phyloP scores from a whole-genome alignment of 257 asterid genomes.

The Fraxinus excelsior region DNA sequence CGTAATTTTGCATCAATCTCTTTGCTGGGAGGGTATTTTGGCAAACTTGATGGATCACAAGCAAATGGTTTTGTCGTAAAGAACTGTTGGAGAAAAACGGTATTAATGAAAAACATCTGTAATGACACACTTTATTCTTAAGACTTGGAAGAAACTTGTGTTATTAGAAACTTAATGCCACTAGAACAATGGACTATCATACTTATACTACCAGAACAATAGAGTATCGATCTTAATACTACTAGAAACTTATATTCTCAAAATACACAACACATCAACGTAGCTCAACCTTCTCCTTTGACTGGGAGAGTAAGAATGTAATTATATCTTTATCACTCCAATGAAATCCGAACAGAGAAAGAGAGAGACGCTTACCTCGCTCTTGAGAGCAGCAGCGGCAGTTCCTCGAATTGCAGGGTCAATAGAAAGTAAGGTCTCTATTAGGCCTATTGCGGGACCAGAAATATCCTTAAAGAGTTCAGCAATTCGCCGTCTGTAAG shows the following conservation, averaged over 20 bases:
- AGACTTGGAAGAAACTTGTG: neutral
- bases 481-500: conserved; percentile 66
- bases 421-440: conserved; percentile 77
- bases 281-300: neutral
- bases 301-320: neutral
- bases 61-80: conserved; percentile 71
- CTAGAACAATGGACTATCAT: neutral
- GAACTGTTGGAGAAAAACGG: conserved; percentile 48
- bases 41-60: conserved; percentile 83
- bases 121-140: neutral
- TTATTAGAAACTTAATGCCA: neutral
- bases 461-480: conserved; percentile 75
- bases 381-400: conserved; percentile 69
- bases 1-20: conserved; percentile 95
- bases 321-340: neutral
- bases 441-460: conserved; percentile 56
- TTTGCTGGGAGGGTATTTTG: conserved; percentile 93
- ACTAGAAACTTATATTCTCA: no score
- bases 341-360: conserved; percentile 1
- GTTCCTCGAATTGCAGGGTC: conserved; percentile 77
- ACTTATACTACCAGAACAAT: no score
- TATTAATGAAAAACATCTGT: conserved; percentile 6
- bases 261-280: neutral
- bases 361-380: conserved; percentile 51
- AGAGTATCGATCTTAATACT: no score